These are phyloP conservation scores for Irpex sp. DNA, from an alignment of 1,284 basidiomycete species.

Conservation along the genomic window DNA sequence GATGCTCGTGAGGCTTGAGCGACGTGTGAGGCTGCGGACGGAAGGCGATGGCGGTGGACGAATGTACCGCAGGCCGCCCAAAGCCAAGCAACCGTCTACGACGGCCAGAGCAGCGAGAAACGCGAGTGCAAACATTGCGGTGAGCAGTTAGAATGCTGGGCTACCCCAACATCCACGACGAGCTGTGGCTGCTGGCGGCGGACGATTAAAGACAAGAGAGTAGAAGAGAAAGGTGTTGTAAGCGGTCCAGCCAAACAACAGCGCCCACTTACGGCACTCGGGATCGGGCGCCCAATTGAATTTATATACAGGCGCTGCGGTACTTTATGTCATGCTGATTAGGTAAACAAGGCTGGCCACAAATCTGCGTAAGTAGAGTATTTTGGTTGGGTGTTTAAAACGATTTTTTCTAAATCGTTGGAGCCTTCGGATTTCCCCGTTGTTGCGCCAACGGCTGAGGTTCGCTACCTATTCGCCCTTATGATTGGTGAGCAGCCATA, in stretches of 20 bases:
- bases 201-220: not conserved
- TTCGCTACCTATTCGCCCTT: too few species aligned
- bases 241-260: not conserved
- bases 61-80: conserved; percentile 2
- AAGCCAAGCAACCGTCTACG: conserved; percentile 7
- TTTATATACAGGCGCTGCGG: too few species aligned
- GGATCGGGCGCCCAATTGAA: not conserved
- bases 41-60: conserved; percentile 8
- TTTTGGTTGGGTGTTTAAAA: too few species aligned
- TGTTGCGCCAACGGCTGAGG: not conserved
- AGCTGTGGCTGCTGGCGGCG: conserved; percentile 1
- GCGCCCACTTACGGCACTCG: not conserved
- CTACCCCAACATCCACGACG: conserved; percentile 5
- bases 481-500: too few species aligned
- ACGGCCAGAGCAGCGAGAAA: conserved; percentile 9
- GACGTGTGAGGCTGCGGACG: conserved; percentile 12
- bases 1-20: conserved; percentile 17
- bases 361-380: too few species aligned
- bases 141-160: not conserved
- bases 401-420: too few species aligned
- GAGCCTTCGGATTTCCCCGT: too few species aligned
- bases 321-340: too few species aligned
- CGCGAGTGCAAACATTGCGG: conserved; percentile 5
- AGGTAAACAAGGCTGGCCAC: too few species aligned
- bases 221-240: not conserved